Base-by-base conservation (phyloP, 2,329 filamentous ascomycete genomes). In the Elsinoe necatrix region DNA sequence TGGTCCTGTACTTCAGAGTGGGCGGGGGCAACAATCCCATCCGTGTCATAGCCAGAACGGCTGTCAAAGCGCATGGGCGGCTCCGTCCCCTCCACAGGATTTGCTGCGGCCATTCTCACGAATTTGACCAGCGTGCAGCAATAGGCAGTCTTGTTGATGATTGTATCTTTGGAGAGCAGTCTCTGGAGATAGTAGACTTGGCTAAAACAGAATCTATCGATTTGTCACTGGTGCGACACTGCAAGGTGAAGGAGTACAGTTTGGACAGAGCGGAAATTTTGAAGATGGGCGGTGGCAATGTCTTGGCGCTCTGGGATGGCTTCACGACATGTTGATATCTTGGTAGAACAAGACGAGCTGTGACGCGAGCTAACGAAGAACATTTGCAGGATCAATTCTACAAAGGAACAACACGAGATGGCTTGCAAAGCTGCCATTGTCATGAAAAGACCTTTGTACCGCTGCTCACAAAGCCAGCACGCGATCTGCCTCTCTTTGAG, bases 51-150 rank as follows among this genome's bases (percentile, higher is more conserved):
- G 14, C 45, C 45, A 8, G 45, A 29, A 14, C 29, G 21, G 14
- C 9, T 14, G 27, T 50, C 45, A 18, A 50, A 50, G 11, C 18
- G 45, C 45, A 50, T 31, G 45, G 45, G 45, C n/a, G 45, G 45
- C 14, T 31, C 14, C 6, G n/a, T 18, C 9, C 45, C 45, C 7
- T 34, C 27, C 3, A 25, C 45, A 45, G 41, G 41, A 45, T 45
- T 25, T 45, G 20, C 41, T 12, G 6, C 41, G 9, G 41, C 41
- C 41, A 45, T 45, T 14, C 6, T 9, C 16, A 37, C 34, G 9
- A 7, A 6, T 37, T 37, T 4, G 9, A 37, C 14, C 34, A 14
- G 3, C 34, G 12, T 7, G 34, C 34, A n/a, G 34, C 4, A 14
- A 7, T 12, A 11, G 34, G 14, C 34, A n/a, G 12, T 11, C 3